phyloP scores from a whole-genome alignment of 805 yeast species.

The Candida silvicultrix region DNA sequence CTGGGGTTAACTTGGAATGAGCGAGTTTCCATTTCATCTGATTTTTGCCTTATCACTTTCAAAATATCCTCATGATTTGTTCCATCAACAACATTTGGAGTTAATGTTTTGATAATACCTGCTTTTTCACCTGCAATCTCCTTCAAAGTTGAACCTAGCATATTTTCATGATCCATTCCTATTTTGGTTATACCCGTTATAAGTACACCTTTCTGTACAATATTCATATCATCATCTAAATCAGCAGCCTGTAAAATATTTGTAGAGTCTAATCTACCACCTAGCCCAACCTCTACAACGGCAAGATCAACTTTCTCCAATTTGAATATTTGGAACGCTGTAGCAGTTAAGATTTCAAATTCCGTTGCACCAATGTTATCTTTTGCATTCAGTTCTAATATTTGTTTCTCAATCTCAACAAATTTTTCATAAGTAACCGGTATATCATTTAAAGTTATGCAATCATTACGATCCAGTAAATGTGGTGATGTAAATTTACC shows the following conservation, averaged over 20 bases:
- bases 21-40: constrained; percentile 26
- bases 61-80: constrained; percentile 50
- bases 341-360: constrained; percentile 80
- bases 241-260: constrained; percentile 47
- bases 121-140: constrained; percentile 78
- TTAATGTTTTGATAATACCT: constrained; percentile 65
- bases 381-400: constrained; percentile 33
- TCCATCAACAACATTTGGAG: constrained; percentile 64
- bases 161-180: constrained; percentile 76
- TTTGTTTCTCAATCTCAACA: constrained; percentile 33
- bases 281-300: constrained; percentile 90
- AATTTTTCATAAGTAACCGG: constrained; percentile 47
- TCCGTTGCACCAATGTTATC: constrained; percentile 67
- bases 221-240: constrained; percentile 4
- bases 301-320: constrained; percentile 60
- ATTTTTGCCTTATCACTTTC: constrained; percentile 33
- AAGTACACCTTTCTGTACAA: constrained; percentile 33
- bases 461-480: constrained; percentile 64
- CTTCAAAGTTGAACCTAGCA: constrained; percentile 60
- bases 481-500: constrained; percentile 94
- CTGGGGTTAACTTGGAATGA: constrained; percentile 15
- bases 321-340: constrained; percentile 74
- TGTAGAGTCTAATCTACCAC: constrained; percentile 87
- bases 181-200: constrained; percentile 78
- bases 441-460: constrained; percentile 57